Conservation (phyloP, 2,329 filamentous ascomycete species). For the Ceratocystis papillata region DNA sequence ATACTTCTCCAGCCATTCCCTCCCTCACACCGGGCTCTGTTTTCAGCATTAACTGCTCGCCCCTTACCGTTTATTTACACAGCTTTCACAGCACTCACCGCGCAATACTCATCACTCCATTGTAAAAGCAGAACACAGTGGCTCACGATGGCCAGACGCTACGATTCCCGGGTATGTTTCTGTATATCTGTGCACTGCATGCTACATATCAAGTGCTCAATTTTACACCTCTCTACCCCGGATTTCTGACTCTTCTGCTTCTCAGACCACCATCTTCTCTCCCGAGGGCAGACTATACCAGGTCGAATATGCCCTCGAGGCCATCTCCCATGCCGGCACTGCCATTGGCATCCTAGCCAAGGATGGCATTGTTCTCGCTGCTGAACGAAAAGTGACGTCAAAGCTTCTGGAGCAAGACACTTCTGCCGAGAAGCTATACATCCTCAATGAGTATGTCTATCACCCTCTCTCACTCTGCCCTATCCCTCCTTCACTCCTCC, state of each 20-base stretch:
- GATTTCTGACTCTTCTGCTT: neutral
- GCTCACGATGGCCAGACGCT: conserved; percentile 73
- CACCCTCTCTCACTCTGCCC: conserved; percentile 5
- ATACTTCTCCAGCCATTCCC: neutral
- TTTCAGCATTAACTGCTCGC: conserved; percentile 26
- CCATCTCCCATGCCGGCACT: conserved; percentile 95
- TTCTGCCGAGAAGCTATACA: conserved; percentile 99
- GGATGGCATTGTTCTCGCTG: conserved; percentile 95
- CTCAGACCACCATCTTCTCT: conserved; percentile 97
- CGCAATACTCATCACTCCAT: neutral
- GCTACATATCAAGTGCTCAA: neutral
- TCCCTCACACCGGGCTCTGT: neutral
- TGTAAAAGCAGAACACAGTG: neutral
- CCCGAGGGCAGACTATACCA: conserved; percentile 97
- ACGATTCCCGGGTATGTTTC: conserved; percentile 77
- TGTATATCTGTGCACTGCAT: neutral
- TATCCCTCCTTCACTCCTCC: neutral
- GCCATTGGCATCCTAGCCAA: conserved; percentile 93
- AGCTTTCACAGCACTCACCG: neutral
- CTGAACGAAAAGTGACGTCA: conserved; percentile 97
- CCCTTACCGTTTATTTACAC: neutral
- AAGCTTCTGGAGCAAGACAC: conserved; percentile 99
- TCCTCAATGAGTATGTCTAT: conserved; percentile 76
- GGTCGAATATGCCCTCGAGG: conserved; percentile 97
- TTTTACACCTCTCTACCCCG: neutral